phyloP scores from a whole-genome alignment of 495 filamentous ascomycete species.

The Xanthoparmelia taractica region DNA sequence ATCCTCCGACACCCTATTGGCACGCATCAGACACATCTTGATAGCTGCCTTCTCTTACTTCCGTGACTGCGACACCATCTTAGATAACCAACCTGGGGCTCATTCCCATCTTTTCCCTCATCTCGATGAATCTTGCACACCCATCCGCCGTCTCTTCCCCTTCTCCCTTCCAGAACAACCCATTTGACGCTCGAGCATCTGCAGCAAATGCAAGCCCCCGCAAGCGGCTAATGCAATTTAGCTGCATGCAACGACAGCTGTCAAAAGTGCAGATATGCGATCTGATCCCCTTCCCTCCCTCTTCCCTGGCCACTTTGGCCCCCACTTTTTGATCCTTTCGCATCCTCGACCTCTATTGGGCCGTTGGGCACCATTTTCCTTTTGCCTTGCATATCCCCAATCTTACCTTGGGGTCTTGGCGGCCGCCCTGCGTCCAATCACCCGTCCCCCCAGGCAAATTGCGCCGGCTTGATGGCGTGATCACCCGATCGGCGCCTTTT shows the following conservation, averaged over 20 bases:
- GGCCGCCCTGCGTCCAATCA: background rate
- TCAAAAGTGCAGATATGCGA: conserved; percentile 4
- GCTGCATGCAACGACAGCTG: conserved; percentile 7
- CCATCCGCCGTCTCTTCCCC: conserved; percentile 1
- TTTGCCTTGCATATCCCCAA: background rate
- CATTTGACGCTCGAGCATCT: conserved; percentile 1
- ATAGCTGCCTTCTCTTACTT: background rate
- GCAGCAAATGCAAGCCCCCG: background rate
- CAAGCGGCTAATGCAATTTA: background rate
- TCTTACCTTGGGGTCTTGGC: background rate
- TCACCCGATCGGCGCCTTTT: background rate
- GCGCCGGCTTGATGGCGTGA: conserved; percentile 2
- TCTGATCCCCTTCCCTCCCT: background rate
- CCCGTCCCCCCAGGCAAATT: background rate
- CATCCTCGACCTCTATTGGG: background rate
- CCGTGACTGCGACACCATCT: conserved; percentile 1
- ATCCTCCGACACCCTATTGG: background rate
- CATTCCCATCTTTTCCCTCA: background rate
- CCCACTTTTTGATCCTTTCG: background rate
- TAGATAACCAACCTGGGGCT: background rate
- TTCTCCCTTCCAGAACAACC: background rate
- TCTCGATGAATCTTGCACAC: conserved; percentile 11
- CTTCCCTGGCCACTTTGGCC: background rate
- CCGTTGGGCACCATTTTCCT: background rate
- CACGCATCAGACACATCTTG: background rate